Evolutionary conservation across 768 basidiomycete genomes (phyloP).

Genomic region (Serendipita sp.): DNA sequence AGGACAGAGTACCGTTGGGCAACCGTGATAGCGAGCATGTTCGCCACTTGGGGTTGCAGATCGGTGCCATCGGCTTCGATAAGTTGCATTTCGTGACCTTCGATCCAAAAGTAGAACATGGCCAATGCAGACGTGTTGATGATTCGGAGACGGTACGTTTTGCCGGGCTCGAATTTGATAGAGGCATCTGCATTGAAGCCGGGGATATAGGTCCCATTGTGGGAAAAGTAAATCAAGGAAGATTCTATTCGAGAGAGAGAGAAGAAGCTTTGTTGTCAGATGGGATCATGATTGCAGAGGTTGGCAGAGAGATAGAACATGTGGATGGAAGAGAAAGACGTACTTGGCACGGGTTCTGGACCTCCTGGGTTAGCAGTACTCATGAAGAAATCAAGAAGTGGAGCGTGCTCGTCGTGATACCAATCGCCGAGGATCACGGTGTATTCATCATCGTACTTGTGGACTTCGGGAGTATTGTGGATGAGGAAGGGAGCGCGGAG

Average conservation of each 20-base stretch:
- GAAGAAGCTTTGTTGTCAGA: background rate
- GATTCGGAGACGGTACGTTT: constrained; percentile 78
- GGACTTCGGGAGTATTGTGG: constrained; percentile 32
- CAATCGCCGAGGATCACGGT: constrained; percentile 79
- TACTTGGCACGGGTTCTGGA: constrained; percentile 77
- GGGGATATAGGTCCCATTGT: constrained; percentile 53
- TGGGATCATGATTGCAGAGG: background rate
- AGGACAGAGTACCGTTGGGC: constrained; percentile 91
- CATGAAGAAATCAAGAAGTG: constrained; percentile 49
- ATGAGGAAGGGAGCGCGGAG: constrained; percentile 75
- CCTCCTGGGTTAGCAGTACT: constrained; percentile 63
- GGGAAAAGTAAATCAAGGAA: constrained; percentile 67
- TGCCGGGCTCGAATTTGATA: constrained; percentile 64
- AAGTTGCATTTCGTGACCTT: constrained; percentile 70
- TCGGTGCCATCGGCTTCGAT: constrained; percentile 81
- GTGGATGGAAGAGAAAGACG: constrained; percentile 8
- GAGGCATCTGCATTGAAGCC: constrained; percentile 82
- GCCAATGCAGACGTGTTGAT: constrained; percentile 67
- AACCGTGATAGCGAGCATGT: constrained; percentile 56
- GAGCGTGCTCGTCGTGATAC: constrained; percentile 68
- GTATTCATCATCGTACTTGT: constrained; percentile 78
- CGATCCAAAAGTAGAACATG: constrained; percentile 76
- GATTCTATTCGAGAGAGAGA: constrained; percentile 33
- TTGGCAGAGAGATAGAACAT: no score
- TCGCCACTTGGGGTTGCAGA: constrained; percentile 52